Percentiles rank a stretch among this genome's conserved stretches.
Conservation (phyloP, 2,329 filamentous ascomycete species). For the Berkeleyomyces rouxiae region DNA sequence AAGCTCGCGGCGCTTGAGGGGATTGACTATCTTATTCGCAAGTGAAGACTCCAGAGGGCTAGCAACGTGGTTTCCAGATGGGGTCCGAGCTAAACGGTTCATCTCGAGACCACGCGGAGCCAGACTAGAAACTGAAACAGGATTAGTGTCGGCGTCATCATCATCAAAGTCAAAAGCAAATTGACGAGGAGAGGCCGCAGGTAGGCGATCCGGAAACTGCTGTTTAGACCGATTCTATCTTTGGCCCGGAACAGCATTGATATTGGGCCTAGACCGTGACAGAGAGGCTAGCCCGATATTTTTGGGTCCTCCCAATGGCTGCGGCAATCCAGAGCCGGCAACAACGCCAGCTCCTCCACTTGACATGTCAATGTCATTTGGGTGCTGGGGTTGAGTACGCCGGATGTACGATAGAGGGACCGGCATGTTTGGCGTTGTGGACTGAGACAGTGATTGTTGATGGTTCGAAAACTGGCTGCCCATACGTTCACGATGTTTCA, state of each 20-base stretch:
- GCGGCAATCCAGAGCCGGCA: background rate
- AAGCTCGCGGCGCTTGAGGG: background rate
- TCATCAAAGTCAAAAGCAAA: slow-evolving; percentile 5
- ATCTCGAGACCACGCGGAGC: background rate
- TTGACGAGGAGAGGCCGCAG: background rate
- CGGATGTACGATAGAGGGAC: slow-evolving; percentile 8
- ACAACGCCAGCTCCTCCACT: background rate
- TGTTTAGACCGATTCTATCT: slow-evolving; percentile 14
- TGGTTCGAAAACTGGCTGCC: background rate
- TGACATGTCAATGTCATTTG: background rate
- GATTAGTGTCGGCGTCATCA: background rate
- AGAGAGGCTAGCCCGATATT: background rate
- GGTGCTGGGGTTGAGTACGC: slow-evolving; percentile 2
- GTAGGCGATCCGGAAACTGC: background rate
- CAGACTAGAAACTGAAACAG: background rate
- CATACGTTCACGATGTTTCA: background rate
- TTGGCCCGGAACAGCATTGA: slow-evolving; percentile 7
- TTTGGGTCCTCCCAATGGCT: background rate
- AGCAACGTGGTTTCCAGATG: no score
- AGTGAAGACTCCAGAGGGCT: background rate
- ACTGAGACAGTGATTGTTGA: background rate
- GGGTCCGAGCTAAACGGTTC: background rate
- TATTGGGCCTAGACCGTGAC: slow-evolving; percentile 2
- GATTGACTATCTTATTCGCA: background rate
- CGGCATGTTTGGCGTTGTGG: slow-evolving; percentile 1